Evolutionary conservation across 225 moss, liverwort and hornwort species (phyloP).

Genomic region (Physcomitrium patens): DNA sequence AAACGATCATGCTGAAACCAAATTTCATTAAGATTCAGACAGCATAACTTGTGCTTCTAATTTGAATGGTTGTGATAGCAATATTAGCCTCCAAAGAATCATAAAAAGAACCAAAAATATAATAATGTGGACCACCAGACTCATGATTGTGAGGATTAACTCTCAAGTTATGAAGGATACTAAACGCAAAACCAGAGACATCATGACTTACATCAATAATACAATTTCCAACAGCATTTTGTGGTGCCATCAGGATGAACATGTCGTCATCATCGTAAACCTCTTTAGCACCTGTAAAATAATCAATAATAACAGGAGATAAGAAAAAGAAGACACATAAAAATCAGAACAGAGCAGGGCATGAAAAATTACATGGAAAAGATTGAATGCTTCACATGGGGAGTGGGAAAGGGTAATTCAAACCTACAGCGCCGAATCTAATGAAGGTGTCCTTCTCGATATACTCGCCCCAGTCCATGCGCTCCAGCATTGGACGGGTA

Average conservation of each 20-base stretch:
- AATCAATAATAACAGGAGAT: slow-evolving; percentile 13
- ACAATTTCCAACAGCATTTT: slow-evolving; percentile 97
- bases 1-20: background rate
- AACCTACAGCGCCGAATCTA: slow-evolving; percentile 89
- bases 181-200: slow-evolving; percentile 2
- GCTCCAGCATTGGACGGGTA: slow-evolving; percentile 78
- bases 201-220: slow-evolving; percentile 75
- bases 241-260: slow-evolving; percentile 93
- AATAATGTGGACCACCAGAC: slow-evolving; percentile 5
- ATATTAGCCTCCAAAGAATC: background rate
- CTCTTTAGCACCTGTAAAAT: slow-evolving; percentile 74
- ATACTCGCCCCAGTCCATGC: slow-evolving; percentile 95
- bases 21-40: background rate
- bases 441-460: slow-evolving; percentile 85
- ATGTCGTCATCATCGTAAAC: slow-evolving; percentile 86
- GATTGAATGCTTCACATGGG: slow-evolving; percentile 6
- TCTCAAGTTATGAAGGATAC: background rate
- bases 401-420: slow-evolving; percentile 42
- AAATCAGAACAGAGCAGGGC: background rate
- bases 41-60: background rate
- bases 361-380: background rate
- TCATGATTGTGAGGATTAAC: background rate
- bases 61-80: background rate
- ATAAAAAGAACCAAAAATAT: background rate
- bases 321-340: background rate